Evolutionary conservation across 441 rosid species (phyloP).

Genomic region (Daphne laureola): DNA sequence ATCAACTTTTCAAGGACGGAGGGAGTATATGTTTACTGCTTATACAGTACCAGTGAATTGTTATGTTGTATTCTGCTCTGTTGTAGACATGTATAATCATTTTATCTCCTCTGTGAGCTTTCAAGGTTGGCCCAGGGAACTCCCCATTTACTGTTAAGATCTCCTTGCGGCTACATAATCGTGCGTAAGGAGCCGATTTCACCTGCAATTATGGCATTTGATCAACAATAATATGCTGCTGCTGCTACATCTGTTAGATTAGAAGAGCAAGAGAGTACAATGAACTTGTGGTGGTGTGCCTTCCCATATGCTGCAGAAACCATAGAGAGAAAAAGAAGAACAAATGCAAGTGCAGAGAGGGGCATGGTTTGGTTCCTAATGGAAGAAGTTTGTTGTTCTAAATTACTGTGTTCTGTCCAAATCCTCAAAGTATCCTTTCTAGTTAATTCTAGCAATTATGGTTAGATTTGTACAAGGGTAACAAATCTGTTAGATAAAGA

Average conservation of each 20-base stretch:
- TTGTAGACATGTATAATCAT: conserved; percentile 35
- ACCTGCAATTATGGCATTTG: conserved; percentile 18
- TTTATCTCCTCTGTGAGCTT: conserved; percentile 39
- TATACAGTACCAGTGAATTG: conserved; percentile 41
- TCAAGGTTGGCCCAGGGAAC: conserved; percentile 49
- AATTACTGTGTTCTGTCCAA: too few species aligned
- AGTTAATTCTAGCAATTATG: too few species aligned
- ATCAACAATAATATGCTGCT: not conserved
- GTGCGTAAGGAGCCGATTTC: conserved; percentile 25
- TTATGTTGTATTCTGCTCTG: conserved; percentile 29
- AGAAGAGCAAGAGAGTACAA: not conserved
- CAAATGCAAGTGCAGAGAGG: not conserved
- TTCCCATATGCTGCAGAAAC: not conserved
- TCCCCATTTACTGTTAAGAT: conserved; percentile 49
- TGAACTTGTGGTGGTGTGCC: not conserved
- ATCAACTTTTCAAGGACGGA: too few species aligned
- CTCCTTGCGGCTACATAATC: conserved; percentile 37
- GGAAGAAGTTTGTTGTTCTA: too few species aligned
- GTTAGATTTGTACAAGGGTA: too few species aligned
- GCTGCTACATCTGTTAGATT: not conserved
- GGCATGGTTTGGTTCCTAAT: too few species aligned
- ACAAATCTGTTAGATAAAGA: too few species aligned
- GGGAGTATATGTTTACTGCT: too few species aligned
- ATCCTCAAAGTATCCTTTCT: too few species aligned
- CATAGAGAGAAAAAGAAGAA: not conserved